These are phyloP conservation scores for Amanita exitialis DNA, from an alignment of 768 basidiomycete genomes.

Conservation along the genomic window DNA sequence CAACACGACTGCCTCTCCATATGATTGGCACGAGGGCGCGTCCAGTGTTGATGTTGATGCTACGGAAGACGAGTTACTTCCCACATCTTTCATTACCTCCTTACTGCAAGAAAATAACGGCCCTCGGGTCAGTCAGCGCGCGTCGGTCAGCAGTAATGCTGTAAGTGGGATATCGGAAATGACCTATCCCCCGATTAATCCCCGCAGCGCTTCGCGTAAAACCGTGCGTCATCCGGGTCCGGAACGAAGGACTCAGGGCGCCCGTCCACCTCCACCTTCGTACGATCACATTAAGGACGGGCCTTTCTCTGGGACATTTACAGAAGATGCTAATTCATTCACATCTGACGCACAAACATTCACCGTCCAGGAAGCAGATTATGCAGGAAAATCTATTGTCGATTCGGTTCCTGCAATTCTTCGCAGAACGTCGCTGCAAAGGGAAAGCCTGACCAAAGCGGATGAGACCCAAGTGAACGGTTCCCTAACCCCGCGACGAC, in stretches of 20 bases:
- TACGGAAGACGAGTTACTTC: constrained; percentile 45
- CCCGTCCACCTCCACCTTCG: constrained; percentile 24
- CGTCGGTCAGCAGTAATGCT: constrained; percentile 29
- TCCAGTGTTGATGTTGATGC: constrained; percentile 47
- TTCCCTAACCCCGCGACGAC: constrained; percentile 12
- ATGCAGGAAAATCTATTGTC: not conserved
- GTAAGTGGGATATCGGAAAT: constrained; percentile 43
- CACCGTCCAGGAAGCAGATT: not conserved
- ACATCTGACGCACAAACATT: not conserved
- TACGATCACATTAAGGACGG: constrained; percentile 22
- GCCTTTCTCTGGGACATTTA: constrained; percentile 8
- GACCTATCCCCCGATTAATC: constrained; percentile 37
- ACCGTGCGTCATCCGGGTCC: not conserved
- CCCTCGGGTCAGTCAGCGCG: constrained; percentile 17
- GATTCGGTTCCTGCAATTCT: not conserved
- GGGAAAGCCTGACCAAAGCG: not conserved
- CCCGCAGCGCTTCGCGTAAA: constrained; percentile 8
- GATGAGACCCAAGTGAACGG: not conserved
- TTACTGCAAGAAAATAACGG: constrained; percentile 36
- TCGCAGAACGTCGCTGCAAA: not conserved
- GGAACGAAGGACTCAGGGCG: constrained; percentile 9
- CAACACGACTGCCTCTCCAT: constrained; percentile 23
- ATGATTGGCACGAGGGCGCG: constrained; percentile 55
- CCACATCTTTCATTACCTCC: constrained; percentile 53
- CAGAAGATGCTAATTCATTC: not conserved